Base-by-base conservation (phyloP, 2,329 filamentous ascomycete species). In the Diaporthe citriasiana region DNA sequence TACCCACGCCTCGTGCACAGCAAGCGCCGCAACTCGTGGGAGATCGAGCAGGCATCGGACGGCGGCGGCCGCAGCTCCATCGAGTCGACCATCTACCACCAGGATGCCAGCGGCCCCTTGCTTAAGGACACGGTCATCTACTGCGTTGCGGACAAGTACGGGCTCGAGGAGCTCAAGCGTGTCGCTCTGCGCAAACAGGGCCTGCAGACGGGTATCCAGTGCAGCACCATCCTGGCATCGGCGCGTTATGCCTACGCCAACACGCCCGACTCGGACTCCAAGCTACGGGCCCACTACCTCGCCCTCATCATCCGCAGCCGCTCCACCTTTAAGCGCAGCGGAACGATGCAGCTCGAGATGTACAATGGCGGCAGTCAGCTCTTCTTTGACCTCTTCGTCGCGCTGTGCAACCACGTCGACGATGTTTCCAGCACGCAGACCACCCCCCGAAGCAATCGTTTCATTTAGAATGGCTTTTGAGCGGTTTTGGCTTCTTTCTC, bases 271-370 rank as follows among this genome's bases (percentile, higher is more conserved):
- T 94, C 88, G 30, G 95, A 98, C 86, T 96, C 94, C n/a, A 95
- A 95, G 83, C 88, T 98, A 71, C 90, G 95, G 74, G 95, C 95
- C 33, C 95, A 98, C 83, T 98, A 97, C 79, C 91, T 98, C 50
- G 95, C 95, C 25, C 91, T 98, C 80, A 97, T 98, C 84, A 97
- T 98, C 81, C 92, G 95, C 77, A 94, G 93, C 79, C 91, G 95
- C 77, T 90, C 90, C 80, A 97, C 94, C 2, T 98, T 98, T 85
- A 98, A 97, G 88, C 89, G 94, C 72, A 97, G 95, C 83, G 95
- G 95, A 71, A 98, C 95, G 4, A 97, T 98, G 95, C 95, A 98
- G 84, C 90, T 94, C 78, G 95, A 98, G 85, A 98, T 98, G 95
- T 93, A 93, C 82, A 90, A 91, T 76, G 95, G 95, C 38, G 94